Conservation (phyloP, 257 asterid genomes). For the Euphrasia confusa region DNA sequence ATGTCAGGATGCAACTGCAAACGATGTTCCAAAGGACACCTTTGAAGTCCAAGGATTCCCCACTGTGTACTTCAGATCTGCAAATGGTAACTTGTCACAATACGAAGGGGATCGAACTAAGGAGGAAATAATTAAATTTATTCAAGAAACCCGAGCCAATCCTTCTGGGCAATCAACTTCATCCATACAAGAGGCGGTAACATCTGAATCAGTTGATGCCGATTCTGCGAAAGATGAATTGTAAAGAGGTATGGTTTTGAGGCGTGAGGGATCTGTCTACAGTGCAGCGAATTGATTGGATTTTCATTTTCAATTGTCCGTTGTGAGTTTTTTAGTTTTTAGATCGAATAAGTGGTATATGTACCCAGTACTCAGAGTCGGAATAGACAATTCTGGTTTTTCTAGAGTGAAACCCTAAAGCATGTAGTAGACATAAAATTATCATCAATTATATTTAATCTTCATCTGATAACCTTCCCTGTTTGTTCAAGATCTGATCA, state of each 20-base stretch:
- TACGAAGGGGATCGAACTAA: slow-evolving; percentile 67
- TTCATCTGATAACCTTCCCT: too few species aligned
- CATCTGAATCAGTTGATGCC: slow-evolving; percentile 25
- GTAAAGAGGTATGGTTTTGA: slow-evolving; percentile 36
- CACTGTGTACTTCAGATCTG: slow-evolving; percentile 67
- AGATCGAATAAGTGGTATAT: slow-evolving; percentile 29
- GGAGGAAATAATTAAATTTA: slow-evolving; percentile 56
- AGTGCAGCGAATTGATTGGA: slow-evolving; percentile 6
- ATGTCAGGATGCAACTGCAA: slow-evolving; percentile 68
- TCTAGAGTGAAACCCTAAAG: slow-evolving; percentile 15
- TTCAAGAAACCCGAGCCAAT: slow-evolving; percentile 45
- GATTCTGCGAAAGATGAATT: slow-evolving; percentile 61
- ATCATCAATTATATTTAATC: slow-evolving; percentile 4
- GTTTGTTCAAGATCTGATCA: too few species aligned
- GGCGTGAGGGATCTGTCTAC: slow-evolving; percentile 22
- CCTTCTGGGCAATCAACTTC: slow-evolving; percentile 28
- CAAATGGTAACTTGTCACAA: slow-evolving; percentile 44
- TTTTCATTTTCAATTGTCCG: background rate
- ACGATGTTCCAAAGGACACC: slow-evolving; percentile 53
- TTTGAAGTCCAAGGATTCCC: slow-evolving; percentile 74
- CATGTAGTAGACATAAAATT: slow-evolving; percentile 24
- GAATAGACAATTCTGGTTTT: slow-evolving; percentile 5
- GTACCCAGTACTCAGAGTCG: slow-evolving; percentile 28
- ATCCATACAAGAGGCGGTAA: slow-evolving; percentile 21
- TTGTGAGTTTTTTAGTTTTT: slow-evolving; percentile 1